Conservation (phyloP, 108 stramenopile genomes). For the Nannochloropsis oceanica region DNA sequence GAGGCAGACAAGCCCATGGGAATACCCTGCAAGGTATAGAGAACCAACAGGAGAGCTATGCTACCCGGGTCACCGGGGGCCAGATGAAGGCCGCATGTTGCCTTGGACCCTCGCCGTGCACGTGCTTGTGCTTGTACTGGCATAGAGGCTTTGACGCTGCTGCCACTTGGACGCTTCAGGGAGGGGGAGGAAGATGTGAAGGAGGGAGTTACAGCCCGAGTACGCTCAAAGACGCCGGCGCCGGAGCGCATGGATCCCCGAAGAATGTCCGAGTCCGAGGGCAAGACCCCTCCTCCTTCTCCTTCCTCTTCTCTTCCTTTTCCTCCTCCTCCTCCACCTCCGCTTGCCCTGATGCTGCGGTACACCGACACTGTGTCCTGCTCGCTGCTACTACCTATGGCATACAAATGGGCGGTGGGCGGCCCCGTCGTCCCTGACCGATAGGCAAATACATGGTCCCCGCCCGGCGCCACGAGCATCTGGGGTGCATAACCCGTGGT, state of each 20-base stretch:
- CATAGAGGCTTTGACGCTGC: too few species aligned
- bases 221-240: background rate
- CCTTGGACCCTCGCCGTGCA: background rate
- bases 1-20: constrained; percentile 92
- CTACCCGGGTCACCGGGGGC: constrained; percentile 41
- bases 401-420: too few species aligned
- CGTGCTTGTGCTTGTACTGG: background rate
- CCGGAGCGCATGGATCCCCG: background rate
- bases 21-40: constrained; percentile 97
- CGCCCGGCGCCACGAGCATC: background rate
- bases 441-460: background rate
- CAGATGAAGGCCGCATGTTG: background rate
- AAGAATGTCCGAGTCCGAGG: background rate
- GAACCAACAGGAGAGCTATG: constrained; percentile 67
- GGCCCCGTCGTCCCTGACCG: background rate
- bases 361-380: too few species aligned
- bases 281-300: background rate
- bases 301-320: too few species aligned
- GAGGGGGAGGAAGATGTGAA: background rate
- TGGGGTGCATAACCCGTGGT: background rate
- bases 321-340: too few species aligned
- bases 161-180: background rate
- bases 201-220: background rate
- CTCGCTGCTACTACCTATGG: too few species aligned
- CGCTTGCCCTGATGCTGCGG: too few species aligned